phyloP scores from a whole-genome alignment of 371 early-diverging fungal species.

The Mucor circinelloides region DNA sequence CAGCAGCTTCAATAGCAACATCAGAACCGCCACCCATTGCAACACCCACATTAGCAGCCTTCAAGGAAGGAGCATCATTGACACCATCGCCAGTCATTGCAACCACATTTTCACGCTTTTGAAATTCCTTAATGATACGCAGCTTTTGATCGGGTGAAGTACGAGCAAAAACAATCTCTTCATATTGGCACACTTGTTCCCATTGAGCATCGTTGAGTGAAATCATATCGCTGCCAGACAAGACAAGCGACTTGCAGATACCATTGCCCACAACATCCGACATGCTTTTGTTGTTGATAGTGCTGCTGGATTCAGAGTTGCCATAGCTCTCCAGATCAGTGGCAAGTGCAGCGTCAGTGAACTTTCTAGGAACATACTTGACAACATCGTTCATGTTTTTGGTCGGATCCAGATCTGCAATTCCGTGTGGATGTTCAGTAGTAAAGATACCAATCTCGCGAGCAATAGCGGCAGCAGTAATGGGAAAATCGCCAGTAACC shows the following conservation, averaged over 20 bases:
- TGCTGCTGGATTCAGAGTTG: slow-evolving; percentile 4
- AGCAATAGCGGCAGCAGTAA: slow-evolving; percentile 75
- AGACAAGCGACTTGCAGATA: slow-evolving; percentile 35
- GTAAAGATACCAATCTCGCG: slow-evolving; percentile 67
- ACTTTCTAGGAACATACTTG: slow-evolving; percentile 11
- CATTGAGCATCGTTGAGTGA: slow-evolving; percentile 56
- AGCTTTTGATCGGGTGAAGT: slow-evolving; percentile 87
- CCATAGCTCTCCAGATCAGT: slow-evolving; percentile 4
- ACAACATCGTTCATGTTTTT: slow-evolving; percentile 15
- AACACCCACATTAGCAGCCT: slow-evolving; percentile 79
- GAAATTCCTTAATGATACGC: slow-evolving; percentile 73
- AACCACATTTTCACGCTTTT: slow-evolving; percentile 65
- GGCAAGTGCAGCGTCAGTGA: not conserved
- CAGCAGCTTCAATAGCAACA: slow-evolving; percentile 80
- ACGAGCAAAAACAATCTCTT: slow-evolving; percentile 84
- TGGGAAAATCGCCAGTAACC: slow-evolving; percentile 77
- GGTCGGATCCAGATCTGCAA: slow-evolving; percentile 34
- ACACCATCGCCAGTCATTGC: slow-evolving; percentile 93
- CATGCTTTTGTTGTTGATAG: not conserved
- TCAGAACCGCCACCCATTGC: slow-evolving; percentile 79
- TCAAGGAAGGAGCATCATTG: slow-evolving; percentile 89
- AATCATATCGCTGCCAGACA: slow-evolving; percentile 59
- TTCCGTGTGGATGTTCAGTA: slow-evolving; percentile 43
- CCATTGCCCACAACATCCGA: slow-evolving; percentile 14
- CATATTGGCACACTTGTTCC: slow-evolving; percentile 63